Conservation (phyloP, 1,139 yeast genomes). For the Taphrina betulina region DNA sequence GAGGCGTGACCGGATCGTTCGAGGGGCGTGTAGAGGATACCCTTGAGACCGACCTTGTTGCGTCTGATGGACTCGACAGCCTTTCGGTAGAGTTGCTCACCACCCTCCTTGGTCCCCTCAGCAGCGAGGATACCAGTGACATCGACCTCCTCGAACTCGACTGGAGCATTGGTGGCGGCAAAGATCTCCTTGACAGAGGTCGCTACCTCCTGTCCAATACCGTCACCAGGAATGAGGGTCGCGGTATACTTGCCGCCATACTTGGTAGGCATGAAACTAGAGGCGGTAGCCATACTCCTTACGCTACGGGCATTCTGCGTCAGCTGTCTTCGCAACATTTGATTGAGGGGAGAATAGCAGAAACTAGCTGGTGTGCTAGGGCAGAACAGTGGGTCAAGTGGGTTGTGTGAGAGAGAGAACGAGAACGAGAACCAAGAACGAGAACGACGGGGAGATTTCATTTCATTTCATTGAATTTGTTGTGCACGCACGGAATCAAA, state of each 20-base stretch:
- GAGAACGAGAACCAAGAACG: too few species aligned
- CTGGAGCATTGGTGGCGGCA: conserved; percentile 80
- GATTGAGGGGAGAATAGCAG: too few species aligned
- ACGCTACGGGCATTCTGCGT: conserved; percentile 47
- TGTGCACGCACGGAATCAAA: too few species aligned
- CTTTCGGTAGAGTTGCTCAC: conserved; percentile 57
- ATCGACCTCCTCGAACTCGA: conserved; percentile 90
- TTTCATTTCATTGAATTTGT: too few species aligned
- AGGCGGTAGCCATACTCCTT: conserved; percentile 45
- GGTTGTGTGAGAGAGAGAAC: too few species aligned
- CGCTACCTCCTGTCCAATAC: conserved; percentile 95
- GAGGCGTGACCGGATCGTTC: conserved; percentile 72
- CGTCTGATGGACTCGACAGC: conserved; percentile 91
- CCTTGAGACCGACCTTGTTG: conserved; percentile 95
- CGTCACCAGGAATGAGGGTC: conserved; percentile 82
- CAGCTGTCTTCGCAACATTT: conserved; percentile 30
- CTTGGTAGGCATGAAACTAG: conserved; percentile 81
- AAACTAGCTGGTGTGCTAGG: too few species aligned
- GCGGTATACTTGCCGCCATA: conserved; percentile 82
- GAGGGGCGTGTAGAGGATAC: conserved; percentile 88
- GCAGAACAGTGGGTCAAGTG: too few species aligned
- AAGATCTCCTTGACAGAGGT: conserved; percentile 90
- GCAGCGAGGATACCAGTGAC: conserved; percentile 65
- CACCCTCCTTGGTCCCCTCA: conserved; percentile 51
- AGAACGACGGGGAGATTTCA: too few species aligned